Evolutionary conservation across 2,329 filamentous ascomycete genomes (phyloP), one percentile per base, ranked within the genome.

Genomic region (Hymenoscyphus fructigenus): DNA sequence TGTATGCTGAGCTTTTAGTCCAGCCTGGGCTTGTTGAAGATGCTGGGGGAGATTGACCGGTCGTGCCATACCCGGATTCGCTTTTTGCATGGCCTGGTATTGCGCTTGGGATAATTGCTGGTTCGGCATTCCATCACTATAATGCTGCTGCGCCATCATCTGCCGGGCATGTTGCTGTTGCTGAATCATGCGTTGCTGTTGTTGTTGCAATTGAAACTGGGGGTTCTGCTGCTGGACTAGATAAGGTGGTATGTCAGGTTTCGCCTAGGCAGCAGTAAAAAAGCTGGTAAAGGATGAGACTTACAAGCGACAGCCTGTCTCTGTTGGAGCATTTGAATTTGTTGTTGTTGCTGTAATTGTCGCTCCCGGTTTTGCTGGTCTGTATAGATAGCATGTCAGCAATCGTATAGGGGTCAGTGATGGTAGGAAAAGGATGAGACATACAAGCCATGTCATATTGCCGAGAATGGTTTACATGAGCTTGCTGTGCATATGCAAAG

Each of bases 121-220:
- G 71, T 80, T 81, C 20, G 79, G 78, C 78, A 88, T 84, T 58
- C 82, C 82, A 59, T 82, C 81, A 57, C 76, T 80, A 63, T 78
- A 80, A 68, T 87, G 84, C 68, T 86, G 83, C 17, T 80, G 79
- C 77, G 87, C 79, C 65, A 86, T 76, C 6, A 79, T 79, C 67
- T 88, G 84, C 60, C 82, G 78, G 23, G 78, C 77, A 64, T 83
- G 72, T 63, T 73, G 71, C 41, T 69, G 65, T 47, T 85, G 83
- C 67, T 86, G 85, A 53, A 86, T 73, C 56, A 79, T 76, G 63
- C 86, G 82, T 66, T 87, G 84, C 68, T 88, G 85, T 69, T 86
- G 82, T 69, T 79, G 78, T 70, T 73, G 72, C 57, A 75, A 75
- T 44, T 73, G 72, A 57, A 76, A 63, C 59, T 75, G 71, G 44